Evolutionary conservation across 2,329 filamentous ascomycete species (phyloP).

Genomic region (Fusarium xylarioides): DNA sequence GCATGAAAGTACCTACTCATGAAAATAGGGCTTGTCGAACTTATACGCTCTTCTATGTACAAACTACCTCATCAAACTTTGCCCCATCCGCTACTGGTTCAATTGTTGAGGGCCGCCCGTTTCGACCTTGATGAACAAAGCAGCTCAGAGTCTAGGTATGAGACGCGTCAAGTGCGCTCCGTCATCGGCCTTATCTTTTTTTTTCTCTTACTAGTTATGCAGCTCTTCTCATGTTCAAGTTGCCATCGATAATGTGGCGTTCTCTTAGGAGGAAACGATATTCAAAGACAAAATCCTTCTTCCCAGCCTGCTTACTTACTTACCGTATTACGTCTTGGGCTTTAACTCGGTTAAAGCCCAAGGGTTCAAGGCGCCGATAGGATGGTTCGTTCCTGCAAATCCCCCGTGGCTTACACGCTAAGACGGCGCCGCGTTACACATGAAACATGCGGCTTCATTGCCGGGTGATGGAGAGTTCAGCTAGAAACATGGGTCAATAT

Average conservation of each 20-base stretch:
- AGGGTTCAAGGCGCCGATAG: conserved; percentile 35
- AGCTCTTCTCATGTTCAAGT: background rate
- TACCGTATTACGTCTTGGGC: background rate
- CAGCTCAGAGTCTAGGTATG: background rate
- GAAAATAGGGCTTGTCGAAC: too few relatives aligned
- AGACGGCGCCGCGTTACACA: conserved; percentile 26
- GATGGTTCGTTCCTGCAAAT: conserved; percentile 37
- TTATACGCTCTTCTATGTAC: too few relatives aligned
- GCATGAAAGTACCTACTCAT: too few relatives aligned
- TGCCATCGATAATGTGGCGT: background rate
- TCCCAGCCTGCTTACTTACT: background rate
- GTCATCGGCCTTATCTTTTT: background rate
- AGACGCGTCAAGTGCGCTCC: conserved; percentile 2
- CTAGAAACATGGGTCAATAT: background rate
- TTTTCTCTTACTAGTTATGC: background rate
- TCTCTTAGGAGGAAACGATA: background rate
- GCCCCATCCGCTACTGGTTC: too few relatives aligned
- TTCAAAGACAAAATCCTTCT: background rate
- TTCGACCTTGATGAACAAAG: too few relatives aligned
- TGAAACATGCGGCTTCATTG: conserved; percentile 36
- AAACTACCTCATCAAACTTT: too few relatives aligned
- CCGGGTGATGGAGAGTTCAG: conserved; percentile 12
- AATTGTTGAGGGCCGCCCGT: too few relatives aligned
- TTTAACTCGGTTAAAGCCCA: background rate
- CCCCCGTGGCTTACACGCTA: conserved; percentile 28